Evolutionary conservation across 768 basidiomycete species (phyloP).

Genomic region (Mycena polygramma): DNA sequence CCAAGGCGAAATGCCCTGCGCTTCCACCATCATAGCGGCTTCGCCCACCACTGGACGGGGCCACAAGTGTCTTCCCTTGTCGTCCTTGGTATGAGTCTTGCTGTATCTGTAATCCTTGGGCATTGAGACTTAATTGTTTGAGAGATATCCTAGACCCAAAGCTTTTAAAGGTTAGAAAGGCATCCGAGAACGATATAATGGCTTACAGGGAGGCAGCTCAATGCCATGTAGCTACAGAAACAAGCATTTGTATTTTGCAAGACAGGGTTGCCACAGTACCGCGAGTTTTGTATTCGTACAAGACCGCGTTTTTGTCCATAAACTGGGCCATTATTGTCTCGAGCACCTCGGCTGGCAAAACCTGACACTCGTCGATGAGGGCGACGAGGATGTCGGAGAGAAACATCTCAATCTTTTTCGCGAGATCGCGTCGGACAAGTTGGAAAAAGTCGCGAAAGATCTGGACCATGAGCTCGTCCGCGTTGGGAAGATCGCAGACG

Average conservation of each 20-base stretch:
- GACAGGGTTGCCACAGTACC: slow-evolving; percentile 12
- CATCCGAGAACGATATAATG: not conserved
- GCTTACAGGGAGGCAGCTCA: not conserved
- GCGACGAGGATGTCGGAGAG: slow-evolving; percentile 93
- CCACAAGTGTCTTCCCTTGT: not conserved
- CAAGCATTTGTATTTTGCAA: slow-evolving; percentile 13
- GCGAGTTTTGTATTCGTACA: slow-evolving; percentile 4
- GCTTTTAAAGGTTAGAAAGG: slow-evolving; percentile 9
- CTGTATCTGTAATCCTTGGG: not conserved
- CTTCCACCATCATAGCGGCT: slow-evolving; percentile 2
- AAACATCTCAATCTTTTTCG: slow-evolving; percentile 85
- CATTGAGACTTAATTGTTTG: not conserved
- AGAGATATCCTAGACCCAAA: not conserved
- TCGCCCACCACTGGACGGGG: not conserved
- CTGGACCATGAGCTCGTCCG: slow-evolving; percentile 83
- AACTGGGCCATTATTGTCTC: slow-evolving; percentile 90
- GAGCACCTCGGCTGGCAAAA: slow-evolving; percentile 83
- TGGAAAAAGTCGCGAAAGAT: slow-evolving; percentile 90
- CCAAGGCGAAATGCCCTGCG: slow-evolving; percentile 9
- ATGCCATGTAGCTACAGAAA: slow-evolving; percentile 12
- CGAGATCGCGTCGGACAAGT: slow-evolving; percentile 77
- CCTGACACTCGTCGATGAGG: slow-evolving; percentile 87
- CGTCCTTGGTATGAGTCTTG: not conserved
- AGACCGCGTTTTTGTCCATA: slow-evolving; percentile 75
- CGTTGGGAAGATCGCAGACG: slow-evolving; percentile 90